These are phyloP conservation scores for Scytalidium lignicola DNA, from an alignment of 2,329 filamentous ascomycete genomes.

Conservation along the genomic window DNA sequence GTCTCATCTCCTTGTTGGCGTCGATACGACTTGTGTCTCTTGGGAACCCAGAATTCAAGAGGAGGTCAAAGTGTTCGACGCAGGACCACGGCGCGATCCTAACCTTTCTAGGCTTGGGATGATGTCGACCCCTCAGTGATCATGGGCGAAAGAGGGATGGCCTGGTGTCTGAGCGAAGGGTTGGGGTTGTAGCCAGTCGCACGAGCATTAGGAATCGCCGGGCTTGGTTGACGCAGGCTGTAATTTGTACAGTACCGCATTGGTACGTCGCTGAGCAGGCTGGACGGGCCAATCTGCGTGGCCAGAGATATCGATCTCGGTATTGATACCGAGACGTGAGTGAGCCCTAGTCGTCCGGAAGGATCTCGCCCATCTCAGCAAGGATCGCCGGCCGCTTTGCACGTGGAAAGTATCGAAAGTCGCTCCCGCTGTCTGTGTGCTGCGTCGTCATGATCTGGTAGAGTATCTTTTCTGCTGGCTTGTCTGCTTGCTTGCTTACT, in stretches of 20 bases:
- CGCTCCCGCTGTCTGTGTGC: background rate
- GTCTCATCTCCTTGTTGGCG: constrained; percentile 17
- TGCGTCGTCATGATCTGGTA: too few relatives aligned
- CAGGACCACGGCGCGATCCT: background rate
- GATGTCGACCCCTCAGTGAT: background rate
- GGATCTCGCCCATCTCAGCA: background rate
- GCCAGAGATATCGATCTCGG: background rate
- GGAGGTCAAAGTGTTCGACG: background rate
- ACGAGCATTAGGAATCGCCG: too few relatives aligned
- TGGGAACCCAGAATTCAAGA: background rate
- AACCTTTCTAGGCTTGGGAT: background rate
- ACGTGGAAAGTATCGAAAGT: background rate
- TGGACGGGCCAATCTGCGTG: background rate
- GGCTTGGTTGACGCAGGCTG: background rate
- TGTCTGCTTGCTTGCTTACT: too few relatives aligned
- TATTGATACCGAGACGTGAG: background rate
- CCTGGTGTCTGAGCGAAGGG: background rate
- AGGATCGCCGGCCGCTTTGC: background rate
- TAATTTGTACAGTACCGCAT: background rate
- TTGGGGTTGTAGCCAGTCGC: too few relatives aligned
- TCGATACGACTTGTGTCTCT: background rate
- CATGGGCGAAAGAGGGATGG: background rate
- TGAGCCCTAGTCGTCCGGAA: background rate
- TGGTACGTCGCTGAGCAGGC: background rate
- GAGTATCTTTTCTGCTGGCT: too few relatives aligned